Base-by-base conservation (phyloP, 371 early-diverging fungal genomes). In the Apophysomyces ossiformis region DNA sequence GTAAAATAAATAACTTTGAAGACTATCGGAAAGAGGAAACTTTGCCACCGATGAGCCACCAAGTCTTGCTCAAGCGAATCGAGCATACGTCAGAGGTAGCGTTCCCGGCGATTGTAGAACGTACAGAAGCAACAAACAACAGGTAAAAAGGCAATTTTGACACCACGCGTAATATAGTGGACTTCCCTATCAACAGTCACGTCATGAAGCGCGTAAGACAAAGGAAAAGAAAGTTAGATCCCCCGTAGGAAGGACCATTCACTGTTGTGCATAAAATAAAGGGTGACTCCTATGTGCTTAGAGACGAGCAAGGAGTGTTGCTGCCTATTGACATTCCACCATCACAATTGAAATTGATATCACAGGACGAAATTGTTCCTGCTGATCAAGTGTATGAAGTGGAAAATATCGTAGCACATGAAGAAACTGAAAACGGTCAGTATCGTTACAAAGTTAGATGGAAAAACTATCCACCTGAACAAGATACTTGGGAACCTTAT, bases 371-470 rank as follows among this genome's bases (percentile, higher is more conserved):
- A 37, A 35, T 60, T 44, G 4, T 65, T 4, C 50, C 58, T 4
- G 13, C 8, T 12, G 66, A 60, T 26, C 59, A 65, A 35, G 12
- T 65, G 5, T 65, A 65, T 39, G 60, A 65, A 65, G 12, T 58
- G 11, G 46, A 59, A 59, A 50, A 41, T 18, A 65, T 65, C 1
- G 15, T 65, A 16, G 47, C 21, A 13, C 66, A 65, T 35, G 13
- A 32, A 58, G 37, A 32, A 18, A 21, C 1, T 21, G 41, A 26
- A 58, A 37, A 37, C 7, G 61, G 43, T 7, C 50, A 69, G 16
- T 41, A 50, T 9, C 46, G 60, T 45, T 69, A 69, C 57, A 15
- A 41, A 5, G 64, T 69, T 9, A 54, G 69, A 4, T 69, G 69
- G 69, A 69, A 69, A 36, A 64, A 64, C 16, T 69, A 69, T 37